Base-by-base conservation (phyloP, 2,329 filamentous ascomycete genomes). In the Bimuria novae-zelandiae region DNA sequence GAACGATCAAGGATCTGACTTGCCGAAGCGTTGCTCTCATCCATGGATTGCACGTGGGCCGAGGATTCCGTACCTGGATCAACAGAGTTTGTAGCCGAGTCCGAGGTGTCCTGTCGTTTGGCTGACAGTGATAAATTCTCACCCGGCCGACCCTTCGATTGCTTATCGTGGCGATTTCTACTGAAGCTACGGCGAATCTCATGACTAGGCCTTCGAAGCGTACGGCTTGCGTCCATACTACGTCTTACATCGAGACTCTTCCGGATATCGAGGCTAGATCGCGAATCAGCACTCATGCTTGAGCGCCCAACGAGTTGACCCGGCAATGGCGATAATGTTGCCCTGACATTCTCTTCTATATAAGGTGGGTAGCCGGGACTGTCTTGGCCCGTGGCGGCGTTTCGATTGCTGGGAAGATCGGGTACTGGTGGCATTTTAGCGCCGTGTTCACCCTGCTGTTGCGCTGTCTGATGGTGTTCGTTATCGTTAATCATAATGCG, bases 1-100 rank as follows among this genome's bases (percentile, higher is more conserved):
- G 92, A 97, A 29, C 89, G 86, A 48, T 85, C 84, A 7, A 99
- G 77, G 32, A 97, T 97, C 72, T 96, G 92, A 69, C 93, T 97
- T 2, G 90, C 93, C 3, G 92, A 95, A 42, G 88, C 87, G 51
- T 81, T 80, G n/a, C 80, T 84, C 52, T 92, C 90, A 36, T 92
- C 89, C 27, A 76, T 68, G 1, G 74, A 76, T 51, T 76, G 89
- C 3, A 86, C 80, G 1, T 88, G 80, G 27, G 87, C 77, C 2
- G 86, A 90, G 1, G 89, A 92, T 51, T 89, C 32, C 4, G 87
- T 90, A 0, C 86, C 88, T 22, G 88, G 89, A 47, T 90, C 90
- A 55, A 87, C 64, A 33, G 88, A 91, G 62, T 89, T 87, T 4
- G 87, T 82, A 55, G 87, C 90, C 2, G 91, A 96, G 55, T 91